Conservation (phyloP, 208 protist genomes). For the Endotrypanum monterogeii region DNA sequence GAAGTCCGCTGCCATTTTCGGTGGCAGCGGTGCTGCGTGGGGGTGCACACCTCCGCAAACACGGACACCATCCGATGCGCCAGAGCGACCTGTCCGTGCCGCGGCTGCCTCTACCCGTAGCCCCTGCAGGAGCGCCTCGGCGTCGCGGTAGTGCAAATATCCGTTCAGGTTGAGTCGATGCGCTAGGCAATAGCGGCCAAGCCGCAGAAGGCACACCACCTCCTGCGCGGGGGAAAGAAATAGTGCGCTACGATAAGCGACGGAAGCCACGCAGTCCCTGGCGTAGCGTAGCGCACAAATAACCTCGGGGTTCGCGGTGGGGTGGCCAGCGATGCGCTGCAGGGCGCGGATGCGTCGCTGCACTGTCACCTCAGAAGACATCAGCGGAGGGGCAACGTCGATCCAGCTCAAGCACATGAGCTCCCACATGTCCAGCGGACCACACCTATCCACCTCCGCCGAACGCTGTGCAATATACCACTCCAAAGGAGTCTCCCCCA, state of each 20-base stretch:
- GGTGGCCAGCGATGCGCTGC: slow-evolving; percentile 41
- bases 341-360: slow-evolving; percentile 36
- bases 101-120: slow-evolving; percentile 14
- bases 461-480: slow-evolving; percentile 31
- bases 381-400: slow-evolving; percentile 24
- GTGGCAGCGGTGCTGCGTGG: neutral
- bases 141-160: slow-evolving; percentile 61
- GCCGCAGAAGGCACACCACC: slow-evolving; percentile 51
- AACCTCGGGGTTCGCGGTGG: slow-evolving; percentile 58
- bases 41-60: neutral
- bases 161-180: slow-evolving; percentile 48
- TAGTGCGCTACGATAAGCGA: slow-evolving; percentile 40
- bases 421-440: slow-evolving; percentile 65
- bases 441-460: slow-evolving; percentile 26
- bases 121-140: slow-evolving; percentile 37
- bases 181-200: slow-evolving; percentile 56
- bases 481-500: slow-evolving; percentile 26
- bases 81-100: slow-evolving; percentile 1
- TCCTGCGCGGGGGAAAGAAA: slow-evolving; percentile 49
- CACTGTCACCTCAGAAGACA: slow-evolving; percentile 19
- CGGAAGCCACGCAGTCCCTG: slow-evolving; percentile 39
- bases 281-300: slow-evolving; percentile 62
- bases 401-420: slow-evolving; percentile 64
- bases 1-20: slow-evolving; percentile 66
- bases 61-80: neutral